Percentiles rank a stretch among this genome's conserved stretches.
Evolutionary conservation across 108 stramenopile genomes (phyloP).

Genomic region (Pinguiococcus pyrenoidosus): DNA sequence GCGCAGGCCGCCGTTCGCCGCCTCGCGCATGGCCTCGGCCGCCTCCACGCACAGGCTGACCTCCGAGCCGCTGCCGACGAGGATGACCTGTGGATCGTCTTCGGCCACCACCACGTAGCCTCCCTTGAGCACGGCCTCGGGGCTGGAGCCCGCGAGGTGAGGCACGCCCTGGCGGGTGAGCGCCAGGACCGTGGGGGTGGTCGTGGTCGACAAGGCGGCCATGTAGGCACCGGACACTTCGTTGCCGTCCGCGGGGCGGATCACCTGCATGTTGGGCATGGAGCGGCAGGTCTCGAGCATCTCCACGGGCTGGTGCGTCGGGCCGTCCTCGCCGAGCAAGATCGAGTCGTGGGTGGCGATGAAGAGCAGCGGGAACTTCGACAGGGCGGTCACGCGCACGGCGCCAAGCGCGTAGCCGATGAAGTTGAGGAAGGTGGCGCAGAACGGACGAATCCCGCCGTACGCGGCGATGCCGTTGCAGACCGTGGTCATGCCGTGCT

Average conservation of each 20-base stretch:
- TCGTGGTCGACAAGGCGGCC: conserved; percentile 33
- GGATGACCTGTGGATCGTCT: conserved; percentile 56
- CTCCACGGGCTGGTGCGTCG: conserved; percentile 95
- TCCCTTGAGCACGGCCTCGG: conserved; percentile 66
- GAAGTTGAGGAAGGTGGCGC: conserved; percentile 96
- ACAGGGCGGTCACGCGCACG: conserved; percentile 68
- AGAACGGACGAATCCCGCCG: conserved; percentile 82
- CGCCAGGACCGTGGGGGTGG: conserved; percentile 75
- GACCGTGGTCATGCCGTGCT: conserved; percentile 93
- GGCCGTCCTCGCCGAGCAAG: conserved; percentile 98
- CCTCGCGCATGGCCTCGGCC: conserved; percentile 55
- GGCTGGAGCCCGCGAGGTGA: conserved; percentile 51
- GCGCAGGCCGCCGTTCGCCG: conserved; percentile 37
- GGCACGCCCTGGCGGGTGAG: conserved; percentile 58
- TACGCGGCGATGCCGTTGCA: conserved; percentile 89
- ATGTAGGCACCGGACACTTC: conserved; percentile 72
- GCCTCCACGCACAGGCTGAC: conserved; percentile 67
- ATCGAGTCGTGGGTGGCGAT: conserved; percentile 96
- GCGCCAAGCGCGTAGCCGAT: conserved; percentile 85
- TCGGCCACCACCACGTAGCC: conserved; percentile 60
- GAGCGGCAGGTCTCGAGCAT: conserved; percentile 69
- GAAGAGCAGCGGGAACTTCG: conserved; percentile 74
- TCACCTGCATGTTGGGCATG: conserved; percentile 83
- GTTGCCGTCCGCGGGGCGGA: conserved; percentile 88
- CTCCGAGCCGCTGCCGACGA: conserved; percentile 80